These are phyloP conservation scores for Candida verbasci DNA, from an alignment of 805 yeast species.

Conservation along the genomic window DNA sequence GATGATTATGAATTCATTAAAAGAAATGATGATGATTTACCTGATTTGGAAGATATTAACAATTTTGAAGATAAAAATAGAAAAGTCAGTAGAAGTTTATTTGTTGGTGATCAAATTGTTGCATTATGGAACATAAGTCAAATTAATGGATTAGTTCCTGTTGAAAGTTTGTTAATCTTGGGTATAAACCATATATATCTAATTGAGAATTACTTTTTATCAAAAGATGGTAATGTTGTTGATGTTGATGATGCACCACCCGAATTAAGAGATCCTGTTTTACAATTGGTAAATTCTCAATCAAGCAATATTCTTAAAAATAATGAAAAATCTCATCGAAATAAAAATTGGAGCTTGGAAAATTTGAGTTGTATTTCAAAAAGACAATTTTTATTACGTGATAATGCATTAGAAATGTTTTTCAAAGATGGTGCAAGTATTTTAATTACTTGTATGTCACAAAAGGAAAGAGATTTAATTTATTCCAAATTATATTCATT, in stretches of 20 bases:
- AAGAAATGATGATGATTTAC: constrained; percentile 17
- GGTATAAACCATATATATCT: constrained; percentile 65
- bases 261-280: constrained; percentile 61
- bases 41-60: constrained; percentile 4
- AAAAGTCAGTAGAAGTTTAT: constrained; percentile 65
- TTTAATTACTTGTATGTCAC: constrained; percentile 58
- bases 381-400: constrained; percentile 71
- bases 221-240: constrained; percentile 47
- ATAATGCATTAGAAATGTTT: constrained; percentile 75
- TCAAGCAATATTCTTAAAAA: constrained; percentile 22
- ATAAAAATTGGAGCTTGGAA: constrained; percentile 56
- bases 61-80: constrained; percentile 64
- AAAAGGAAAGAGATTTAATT: constrained; percentile 52
- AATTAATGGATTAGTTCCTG: constrained; percentile 70
- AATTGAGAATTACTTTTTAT: constrained; percentile 64
- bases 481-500: constrained; percentile 45
- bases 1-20: constrained; percentile 43
- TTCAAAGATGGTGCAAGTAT: constrained; percentile 70
- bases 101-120: constrained; percentile 65
- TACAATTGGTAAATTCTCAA: constrained; percentile 57
- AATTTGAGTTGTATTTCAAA: constrained; percentile 64
- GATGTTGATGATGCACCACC: constrained; percentile 64
- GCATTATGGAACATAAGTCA: constrained; percentile 72
- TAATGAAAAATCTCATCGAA: constrained; percentile 38
- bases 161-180: constrained; percentile 69